Evolutionary conservation across 1,139 yeast genomes (phyloP).

Genomic region (Protomyces lactucae-debilis): DNA sequence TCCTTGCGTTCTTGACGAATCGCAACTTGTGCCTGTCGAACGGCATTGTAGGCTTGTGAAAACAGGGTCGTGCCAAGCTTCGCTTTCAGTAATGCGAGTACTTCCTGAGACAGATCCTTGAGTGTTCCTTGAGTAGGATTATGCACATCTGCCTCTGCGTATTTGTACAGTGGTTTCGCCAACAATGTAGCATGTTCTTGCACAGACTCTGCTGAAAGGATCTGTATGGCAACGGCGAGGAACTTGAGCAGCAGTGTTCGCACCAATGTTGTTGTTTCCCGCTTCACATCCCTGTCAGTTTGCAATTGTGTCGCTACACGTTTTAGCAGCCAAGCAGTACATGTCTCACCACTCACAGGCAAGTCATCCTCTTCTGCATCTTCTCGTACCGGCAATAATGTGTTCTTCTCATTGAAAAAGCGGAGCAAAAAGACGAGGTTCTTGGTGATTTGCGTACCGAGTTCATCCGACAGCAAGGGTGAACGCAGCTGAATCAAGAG

Average conservation of each 20-base stretch:
- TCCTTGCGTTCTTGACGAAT: slow-evolving; percentile 73
- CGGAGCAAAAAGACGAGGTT: slow-evolving; percentile 59
- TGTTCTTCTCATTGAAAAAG: slow-evolving; percentile 54
- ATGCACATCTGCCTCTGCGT: slow-evolving; percentile 25
- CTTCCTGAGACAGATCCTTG: slow-evolving; percentile 58
- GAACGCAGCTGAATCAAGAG: slow-evolving; percentile 75
- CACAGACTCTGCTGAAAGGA: slow-evolving; percentile 46
- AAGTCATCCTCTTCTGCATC: slow-evolving; percentile 35
- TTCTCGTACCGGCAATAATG: slow-evolving; percentile 39
- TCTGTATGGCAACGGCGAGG: slow-evolving; percentile 53
- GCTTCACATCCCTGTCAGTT: slow-evolving; percentile 22
- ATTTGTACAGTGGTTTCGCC: slow-evolving; percentile 28
- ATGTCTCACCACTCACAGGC: slow-evolving; percentile 20
- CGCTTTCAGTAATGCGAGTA: slow-evolving; percentile 61
- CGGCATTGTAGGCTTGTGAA: slow-evolving; percentile 58
- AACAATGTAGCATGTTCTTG: slow-evolving; percentile 46
- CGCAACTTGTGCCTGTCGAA: slow-evolving; percentile 53
- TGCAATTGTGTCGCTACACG: slow-evolving; percentile 30
- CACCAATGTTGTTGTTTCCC: slow-evolving; percentile 21
- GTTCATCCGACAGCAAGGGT: slow-evolving; percentile 59
- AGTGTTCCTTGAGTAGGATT: slow-evolving; percentile 44
- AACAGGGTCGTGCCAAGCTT: slow-evolving; percentile 72
- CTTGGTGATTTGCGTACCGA: slow-evolving; percentile 63
- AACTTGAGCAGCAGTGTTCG: slow-evolving; percentile 41
- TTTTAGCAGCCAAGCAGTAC: slow-evolving; percentile 16